phyloP scores from a whole-genome alignment of 345 rosid genomes.

The Aquilaria malaccensis region DNA sequence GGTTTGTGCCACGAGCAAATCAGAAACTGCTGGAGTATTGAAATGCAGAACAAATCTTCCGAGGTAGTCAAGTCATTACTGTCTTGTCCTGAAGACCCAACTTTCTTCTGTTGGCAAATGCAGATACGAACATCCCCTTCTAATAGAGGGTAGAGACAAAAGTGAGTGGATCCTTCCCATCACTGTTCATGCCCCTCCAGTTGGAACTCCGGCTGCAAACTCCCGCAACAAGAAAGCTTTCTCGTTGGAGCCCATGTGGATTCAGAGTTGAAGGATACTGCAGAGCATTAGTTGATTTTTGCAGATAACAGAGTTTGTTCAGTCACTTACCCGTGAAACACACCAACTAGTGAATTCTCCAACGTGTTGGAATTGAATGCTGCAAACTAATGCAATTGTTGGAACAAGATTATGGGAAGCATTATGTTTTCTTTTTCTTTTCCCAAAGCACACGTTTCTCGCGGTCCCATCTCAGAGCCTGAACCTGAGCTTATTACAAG shows the following conservation, averaged over 20 bases:
- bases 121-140: constrained; percentile 92
- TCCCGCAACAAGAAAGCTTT: constrained; percentile 52
- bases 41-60: too few relatives aligned
- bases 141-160: constrained; percentile 72
- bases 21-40: background rate
- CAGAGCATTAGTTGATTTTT: background rate
- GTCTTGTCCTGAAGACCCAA: background rate
- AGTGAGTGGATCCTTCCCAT: constrained; percentile 96
- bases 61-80: background rate
- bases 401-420: too few relatives aligned
- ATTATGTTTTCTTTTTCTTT: too few relatives aligned
- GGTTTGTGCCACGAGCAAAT: too few relatives aligned
- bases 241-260: constrained; percentile 72
- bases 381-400: too few relatives aligned
- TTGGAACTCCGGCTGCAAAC: constrained; percentile 40
- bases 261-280: constrained; percentile 39
- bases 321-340: too few relatives aligned
- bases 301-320: too few relatives aligned
- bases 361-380: too few relatives aligned
- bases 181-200: constrained; percentile 82
- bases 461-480: too few relatives aligned
- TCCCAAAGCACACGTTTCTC: too few relatives aligned
- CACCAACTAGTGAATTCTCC: too few relatives aligned
- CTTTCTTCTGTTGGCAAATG: constrained; percentile 6
- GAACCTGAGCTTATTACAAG: too few relatives aligned